Evolutionary conservation across 176 grass and related monocot species (phyloP).

Genomic region (Ananas comosus): DNA sequence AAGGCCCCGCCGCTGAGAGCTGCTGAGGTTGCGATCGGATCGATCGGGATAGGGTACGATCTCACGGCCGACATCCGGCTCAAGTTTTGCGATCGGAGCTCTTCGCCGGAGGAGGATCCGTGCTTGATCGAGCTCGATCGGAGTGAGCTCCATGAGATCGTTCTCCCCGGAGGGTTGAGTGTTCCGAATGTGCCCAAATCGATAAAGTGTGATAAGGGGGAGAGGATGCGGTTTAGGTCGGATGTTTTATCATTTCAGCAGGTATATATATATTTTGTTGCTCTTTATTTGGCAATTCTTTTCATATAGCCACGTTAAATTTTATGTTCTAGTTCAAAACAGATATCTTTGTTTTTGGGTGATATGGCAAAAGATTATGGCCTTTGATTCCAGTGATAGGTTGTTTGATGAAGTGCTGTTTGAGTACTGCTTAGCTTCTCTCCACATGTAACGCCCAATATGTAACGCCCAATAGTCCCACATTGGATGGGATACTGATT

Average conservation of each 20-base stretch:
- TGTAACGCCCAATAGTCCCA: too few relatives aligned
- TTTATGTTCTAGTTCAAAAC: not conserved
- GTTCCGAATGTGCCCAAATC: conserved; percentile 46
- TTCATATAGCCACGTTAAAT: not conserved
- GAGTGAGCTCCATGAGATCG: conserved; percentile 40
- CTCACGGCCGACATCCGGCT: conserved; percentile 62
- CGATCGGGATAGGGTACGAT: conserved; percentile 84
- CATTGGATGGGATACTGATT: too few relatives aligned
- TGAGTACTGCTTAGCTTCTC: too few relatives aligned
- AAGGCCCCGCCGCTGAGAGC: conserved; percentile 26
- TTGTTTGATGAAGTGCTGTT: too few relatives aligned
- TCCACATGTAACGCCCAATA: too few relatives aligned
- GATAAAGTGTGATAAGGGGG: conserved; percentile 92
- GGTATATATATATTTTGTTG: conserved; percentile 25
- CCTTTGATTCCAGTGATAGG: too few relatives aligned
- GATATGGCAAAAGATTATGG: too few relatives aligned
- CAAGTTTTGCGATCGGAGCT: conserved; percentile 58
- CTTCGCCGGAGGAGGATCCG: conserved; percentile 20
- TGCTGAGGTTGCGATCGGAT: conserved; percentile 46
- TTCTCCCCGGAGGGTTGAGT: conserved; percentile 55
- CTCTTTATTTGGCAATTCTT: not conserved
- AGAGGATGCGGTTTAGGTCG: conserved; percentile 64
- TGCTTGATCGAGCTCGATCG: conserved; percentile 68
- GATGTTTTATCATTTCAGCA: conserved; percentile 91
- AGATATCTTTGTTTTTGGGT: not conserved